These are phyloP conservation scores for Diplodia scrobiculata DNA, from an alignment of 2,329 filamentous ascomycete genomes.

Conservation along the genomic window DNA sequence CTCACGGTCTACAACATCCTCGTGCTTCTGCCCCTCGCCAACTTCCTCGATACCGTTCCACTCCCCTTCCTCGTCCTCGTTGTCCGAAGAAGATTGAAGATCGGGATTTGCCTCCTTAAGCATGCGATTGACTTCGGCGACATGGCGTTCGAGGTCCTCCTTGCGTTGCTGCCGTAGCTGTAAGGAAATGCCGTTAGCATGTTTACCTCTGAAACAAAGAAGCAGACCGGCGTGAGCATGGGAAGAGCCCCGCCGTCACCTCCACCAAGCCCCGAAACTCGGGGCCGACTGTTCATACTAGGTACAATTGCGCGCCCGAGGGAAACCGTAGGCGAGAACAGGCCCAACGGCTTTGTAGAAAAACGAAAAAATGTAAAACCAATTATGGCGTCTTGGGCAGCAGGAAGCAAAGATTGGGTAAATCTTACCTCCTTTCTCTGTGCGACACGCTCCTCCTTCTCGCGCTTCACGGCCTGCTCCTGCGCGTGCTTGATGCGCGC, in stretches of 20 bases:
- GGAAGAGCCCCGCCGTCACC: not conserved
- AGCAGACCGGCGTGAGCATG: not conserved
- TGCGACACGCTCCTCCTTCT: conserved; percentile 72
- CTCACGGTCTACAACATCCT: conserved; percentile 71
- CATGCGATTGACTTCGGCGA: conserved; percentile 72
- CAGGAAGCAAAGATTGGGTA: not conserved
- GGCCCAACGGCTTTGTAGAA: not conserved
- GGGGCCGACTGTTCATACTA: not conserved
- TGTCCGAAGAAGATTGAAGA: conserved; percentile 30
- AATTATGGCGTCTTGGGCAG: not conserved
- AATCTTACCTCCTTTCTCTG: conserved; percentile 71
- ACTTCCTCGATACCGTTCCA: conserved; percentile 65
- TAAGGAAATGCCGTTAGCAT: not conserved
- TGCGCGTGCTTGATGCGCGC: conserved; percentile 83
- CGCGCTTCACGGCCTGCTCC: conserved; percentile 75
- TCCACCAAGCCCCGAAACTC: not conserved
- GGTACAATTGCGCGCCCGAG: not conserved
- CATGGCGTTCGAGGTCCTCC: conserved; percentile 77
- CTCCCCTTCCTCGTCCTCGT: conserved; percentile 48
- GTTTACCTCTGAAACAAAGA: not conserved
- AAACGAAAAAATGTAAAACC: not conserved
- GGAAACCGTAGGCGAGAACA: not conserved
- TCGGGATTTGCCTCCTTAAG: conserved; percentile 62
- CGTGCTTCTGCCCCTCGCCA: conserved; percentile 51
- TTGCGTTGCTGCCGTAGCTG: conserved; percentile 86